Evolutionary conservation across 2,329 filamentous ascomycete genomes (phyloP).

Genomic region (Decorospora gaudefroyi): DNA sequence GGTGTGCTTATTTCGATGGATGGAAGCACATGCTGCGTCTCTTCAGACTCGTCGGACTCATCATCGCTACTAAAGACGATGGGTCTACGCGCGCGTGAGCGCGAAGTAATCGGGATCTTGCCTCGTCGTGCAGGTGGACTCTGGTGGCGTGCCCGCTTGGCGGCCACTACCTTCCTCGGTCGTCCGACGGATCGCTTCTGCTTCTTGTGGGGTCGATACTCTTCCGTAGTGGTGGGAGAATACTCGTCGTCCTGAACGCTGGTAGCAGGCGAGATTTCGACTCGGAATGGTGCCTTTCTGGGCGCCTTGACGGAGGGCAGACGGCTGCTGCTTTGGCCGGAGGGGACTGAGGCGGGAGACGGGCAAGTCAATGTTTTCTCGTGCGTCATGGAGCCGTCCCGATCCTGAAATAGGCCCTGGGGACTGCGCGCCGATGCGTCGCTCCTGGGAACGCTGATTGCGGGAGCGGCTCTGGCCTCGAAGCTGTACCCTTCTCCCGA

Average conservation of each 20-base stretch:
- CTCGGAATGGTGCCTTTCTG: slow-evolving; percentile 9
- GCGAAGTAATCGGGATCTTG: too few species aligned
- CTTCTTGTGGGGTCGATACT: background rate
- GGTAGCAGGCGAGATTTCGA: background rate
- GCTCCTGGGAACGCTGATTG: background rate
- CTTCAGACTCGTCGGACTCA: too few species aligned
- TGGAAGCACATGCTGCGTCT: background rate
- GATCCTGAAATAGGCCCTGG: too few species aligned
- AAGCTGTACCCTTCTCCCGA: too few species aligned
- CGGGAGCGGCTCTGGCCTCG: background rate
- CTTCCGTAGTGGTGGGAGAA: background rate
- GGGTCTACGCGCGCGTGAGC: too few species aligned
- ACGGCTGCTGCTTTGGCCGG: background rate
- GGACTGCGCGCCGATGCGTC: too few species aligned
- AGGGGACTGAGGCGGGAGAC: background rate
- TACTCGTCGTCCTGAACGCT: background rate
- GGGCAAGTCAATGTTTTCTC: background rate
- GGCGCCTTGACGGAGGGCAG: slow-evolving; percentile 1
- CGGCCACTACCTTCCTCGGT: background rate
- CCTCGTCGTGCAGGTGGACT: background rate
- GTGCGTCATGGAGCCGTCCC: background rate
- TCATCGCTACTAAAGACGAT: too few species aligned
- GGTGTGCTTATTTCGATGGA: background rate
- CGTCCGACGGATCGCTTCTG: background rate
- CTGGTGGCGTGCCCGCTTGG: background rate